phyloP scores from a whole-genome alignment of 1,139 yeast genomes.

The Arxiozyma heterogenica region DNA sequence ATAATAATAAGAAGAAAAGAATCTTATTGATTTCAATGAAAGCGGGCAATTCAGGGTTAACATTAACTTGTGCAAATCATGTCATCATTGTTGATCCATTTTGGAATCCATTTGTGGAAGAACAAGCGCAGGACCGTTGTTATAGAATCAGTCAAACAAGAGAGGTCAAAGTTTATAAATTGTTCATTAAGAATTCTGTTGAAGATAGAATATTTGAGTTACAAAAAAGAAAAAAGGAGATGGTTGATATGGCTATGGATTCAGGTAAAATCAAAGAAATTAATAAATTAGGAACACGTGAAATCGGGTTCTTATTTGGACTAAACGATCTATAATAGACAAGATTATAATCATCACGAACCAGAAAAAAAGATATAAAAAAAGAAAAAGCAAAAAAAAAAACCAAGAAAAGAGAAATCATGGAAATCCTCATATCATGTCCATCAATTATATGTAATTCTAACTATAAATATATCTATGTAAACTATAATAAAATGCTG shows the following conservation, averaged over 20 bases:
- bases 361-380: too few relatives aligned
- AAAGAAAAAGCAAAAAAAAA: too few relatives aligned
- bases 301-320: conserved; percentile 74
- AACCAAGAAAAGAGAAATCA: too few relatives aligned
- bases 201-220: conserved; percentile 78
- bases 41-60: conserved; percentile 90
- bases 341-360: not conserved
- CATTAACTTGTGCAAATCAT: conserved; percentile 87
- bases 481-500: not conserved
- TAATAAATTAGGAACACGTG: conserved; percentile 57
- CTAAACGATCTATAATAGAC: conserved; percentile 34
- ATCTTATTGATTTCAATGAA: conserved; percentile 68
- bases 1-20: conserved; percentile 42
- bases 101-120: conserved; percentile 96
- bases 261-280: conserved; percentile 61
- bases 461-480: not conserved
- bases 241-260: conserved; percentile 77
- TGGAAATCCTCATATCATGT: too few relatives aligned
- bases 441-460: too few relatives aligned
- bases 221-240: conserved; percentile 62
- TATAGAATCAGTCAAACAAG: conserved; percentile 84
- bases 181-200: conserved; percentile 58
- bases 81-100: conserved; percentile 87
- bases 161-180: conserved; percentile 64
- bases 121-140: conserved; percentile 92